Conservation (phyloP, 2,329 filamentous ascomycete species). For the Sporothrix mexicana region DNA sequence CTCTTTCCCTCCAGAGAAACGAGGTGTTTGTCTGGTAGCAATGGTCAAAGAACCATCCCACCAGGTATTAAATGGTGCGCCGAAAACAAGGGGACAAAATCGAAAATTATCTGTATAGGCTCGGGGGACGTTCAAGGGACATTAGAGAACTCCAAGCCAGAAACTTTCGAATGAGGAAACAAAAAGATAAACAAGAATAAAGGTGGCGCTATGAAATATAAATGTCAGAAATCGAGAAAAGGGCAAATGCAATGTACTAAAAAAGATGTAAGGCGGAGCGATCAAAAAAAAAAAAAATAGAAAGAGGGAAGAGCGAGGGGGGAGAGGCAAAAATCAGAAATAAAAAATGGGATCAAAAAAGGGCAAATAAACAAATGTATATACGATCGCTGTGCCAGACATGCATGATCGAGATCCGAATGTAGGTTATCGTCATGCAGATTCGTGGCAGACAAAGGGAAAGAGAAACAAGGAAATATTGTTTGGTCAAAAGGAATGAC, state of each 20-base stretch:
- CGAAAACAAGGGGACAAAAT: slow-evolving; percentile 8
- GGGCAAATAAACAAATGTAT: slow-evolving; percentile 39
- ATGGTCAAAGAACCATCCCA: slow-evolving; percentile 18
- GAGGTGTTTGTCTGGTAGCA: background rate
- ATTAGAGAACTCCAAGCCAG: slow-evolving; percentile 17
- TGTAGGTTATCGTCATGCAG: slow-evolving; percentile 62
- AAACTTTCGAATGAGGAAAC: background rate
- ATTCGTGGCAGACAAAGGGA: slow-evolving; percentile 56
- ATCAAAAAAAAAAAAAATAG: slow-evolving; percentile 18
- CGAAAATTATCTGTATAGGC: background rate
- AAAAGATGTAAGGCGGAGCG: slow-evolving; percentile 1
- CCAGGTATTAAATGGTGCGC: slow-evolving; percentile 24
- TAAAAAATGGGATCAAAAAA: slow-evolving; percentile 41
- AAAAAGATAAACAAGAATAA: background rate
- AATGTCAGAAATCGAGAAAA: background rate
- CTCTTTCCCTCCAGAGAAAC: background rate
- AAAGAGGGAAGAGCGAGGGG: slow-evolving; percentile 21
- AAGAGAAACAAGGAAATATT: slow-evolving; percentile 45
- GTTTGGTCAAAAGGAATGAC: slow-evolving; percentile 28
- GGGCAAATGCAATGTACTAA: too few species aligned
- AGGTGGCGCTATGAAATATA: background rate
- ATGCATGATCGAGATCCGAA: slow-evolving; percentile 61
- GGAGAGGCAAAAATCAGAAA: slow-evolving; percentile 10
- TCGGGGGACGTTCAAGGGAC: slow-evolving; percentile 18
- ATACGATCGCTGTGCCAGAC: slow-evolving; percentile 66